phyloP scores from a whole-genome alignment of 106 monocot species.

The Narthecium ossifragum region DNA sequence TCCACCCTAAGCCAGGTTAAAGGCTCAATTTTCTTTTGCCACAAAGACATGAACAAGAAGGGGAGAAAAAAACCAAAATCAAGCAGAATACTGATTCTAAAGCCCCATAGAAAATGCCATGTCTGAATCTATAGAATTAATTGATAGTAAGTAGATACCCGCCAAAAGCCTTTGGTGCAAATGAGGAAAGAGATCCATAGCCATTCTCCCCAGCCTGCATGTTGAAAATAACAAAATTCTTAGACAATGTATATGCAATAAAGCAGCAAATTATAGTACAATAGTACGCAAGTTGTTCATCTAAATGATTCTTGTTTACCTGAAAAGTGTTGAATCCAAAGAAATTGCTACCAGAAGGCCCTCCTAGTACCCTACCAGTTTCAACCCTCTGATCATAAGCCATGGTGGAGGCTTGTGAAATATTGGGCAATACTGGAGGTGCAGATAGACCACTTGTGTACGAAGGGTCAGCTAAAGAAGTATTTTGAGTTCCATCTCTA shows the following conservation, averaged over 20 bases:
- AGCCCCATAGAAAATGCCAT: too few species aligned
- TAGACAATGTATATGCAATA: too few species aligned
- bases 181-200: constrained; percentile 56
- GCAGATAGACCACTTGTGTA: constrained; percentile 34
- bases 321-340: constrained; percentile 67
- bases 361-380: constrained; percentile 37
- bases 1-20: too few species aligned
- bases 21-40: too few species aligned
- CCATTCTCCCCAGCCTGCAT: constrained; percentile 65
- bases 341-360: constrained; percentile 35
- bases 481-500: constrained; percentile 38
- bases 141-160: constrained; percentile 30
- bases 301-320: too few species aligned
- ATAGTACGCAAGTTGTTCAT: too few species aligned
- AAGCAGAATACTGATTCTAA: too few species aligned
- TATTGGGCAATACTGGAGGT: constrained; percentile 34
- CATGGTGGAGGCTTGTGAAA: constrained; percentile 30
- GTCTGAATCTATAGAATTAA: not conserved
- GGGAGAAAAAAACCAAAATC: too few species aligned
- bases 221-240: too few species aligned
- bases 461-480: constrained; percentile 26
- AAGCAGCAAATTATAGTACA: too few species aligned
- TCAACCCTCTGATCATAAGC: constrained; percentile 71
- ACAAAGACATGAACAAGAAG: too few species aligned
- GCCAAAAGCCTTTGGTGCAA: constrained; percentile 58